Evolutionary conservation across 371 early-diverging fungal genomes (phyloP).

Genomic region (Apophysomyces variabilis): DNA sequence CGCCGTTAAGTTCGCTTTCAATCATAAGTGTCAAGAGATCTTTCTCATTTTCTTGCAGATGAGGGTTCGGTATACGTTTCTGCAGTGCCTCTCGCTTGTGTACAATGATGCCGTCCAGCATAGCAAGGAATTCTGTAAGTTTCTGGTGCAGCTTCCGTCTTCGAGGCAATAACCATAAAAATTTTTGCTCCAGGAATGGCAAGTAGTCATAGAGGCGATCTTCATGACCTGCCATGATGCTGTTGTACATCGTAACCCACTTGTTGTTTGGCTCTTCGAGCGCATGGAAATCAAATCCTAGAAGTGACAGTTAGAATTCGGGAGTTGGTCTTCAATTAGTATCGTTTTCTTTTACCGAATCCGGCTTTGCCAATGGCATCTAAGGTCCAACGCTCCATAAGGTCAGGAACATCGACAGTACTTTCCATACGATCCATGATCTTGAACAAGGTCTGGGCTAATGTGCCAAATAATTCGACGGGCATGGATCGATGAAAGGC

Average conservation of each 20-base stretch:
- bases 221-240: slow-evolving; percentile 10
- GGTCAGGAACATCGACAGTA: slow-evolving; percentile 23
- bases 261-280: slow-evolving; percentile 11
- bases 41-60: slow-evolving; percentile 30
- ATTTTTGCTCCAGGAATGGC: slow-evolving; percentile 44
- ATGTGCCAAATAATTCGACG: slow-evolving; percentile 25
- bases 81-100: slow-evolving; percentile 30
- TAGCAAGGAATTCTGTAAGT: slow-evolving; percentile 25
- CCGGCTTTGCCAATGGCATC: slow-evolving; percentile 44
- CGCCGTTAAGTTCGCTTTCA: slow-evolving; percentile 24
- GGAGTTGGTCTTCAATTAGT: too few species aligned
- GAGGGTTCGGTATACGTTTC: slow-evolving; percentile 4
- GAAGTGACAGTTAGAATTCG: too few species aligned
- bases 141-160: slow-evolving; percentile 36
- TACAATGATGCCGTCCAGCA: slow-evolving; percentile 44
- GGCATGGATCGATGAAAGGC: slow-evolving; percentile 38
- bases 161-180: slow-evolving; percentile 31
- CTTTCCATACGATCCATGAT: slow-evolving; percentile 13
- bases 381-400: slow-evolving; percentile 34
- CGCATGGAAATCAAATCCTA: slow-evolving; percentile 29
- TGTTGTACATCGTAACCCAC: slow-evolving; percentile 26
- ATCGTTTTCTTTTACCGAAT: slow-evolving; percentile 26
- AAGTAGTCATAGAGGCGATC: slow-evolving; percentile 46
- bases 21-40: slow-evolving; percentile 55
- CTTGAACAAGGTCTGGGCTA: slow-evolving; percentile 17